Evolutionary conservation across 1,139 yeast species (phyloP).

Genomic region (Hansenula lynferdii): DNA sequence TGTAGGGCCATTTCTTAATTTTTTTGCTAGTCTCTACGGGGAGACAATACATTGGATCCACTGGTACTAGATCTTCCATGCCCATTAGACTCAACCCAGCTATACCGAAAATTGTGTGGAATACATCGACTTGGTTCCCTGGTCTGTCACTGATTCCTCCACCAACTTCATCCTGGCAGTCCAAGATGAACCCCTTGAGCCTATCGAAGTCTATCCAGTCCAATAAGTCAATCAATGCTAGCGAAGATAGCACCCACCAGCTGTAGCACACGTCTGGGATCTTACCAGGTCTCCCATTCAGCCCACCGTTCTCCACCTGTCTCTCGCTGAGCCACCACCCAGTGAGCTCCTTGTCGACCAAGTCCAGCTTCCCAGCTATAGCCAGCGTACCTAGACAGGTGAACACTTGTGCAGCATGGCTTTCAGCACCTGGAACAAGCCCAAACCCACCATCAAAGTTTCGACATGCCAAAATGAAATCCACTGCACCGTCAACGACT

Average conservation of each 20-base stretch:
- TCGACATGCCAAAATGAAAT: slow-evolving; percentile 62
- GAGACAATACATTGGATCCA: slow-evolving; percentile 88
- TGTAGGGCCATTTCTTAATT: slow-evolving; percentile 44
- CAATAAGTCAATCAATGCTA: slow-evolving; percentile 59
- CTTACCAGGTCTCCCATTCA: slow-evolving; percentile 95
- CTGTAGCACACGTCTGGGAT: slow-evolving; percentile 95
- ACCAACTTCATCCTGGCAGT: slow-evolving; percentile 67
- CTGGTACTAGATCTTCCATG: slow-evolving; percentile 45
- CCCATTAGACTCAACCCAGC: slow-evolving; percentile 81
- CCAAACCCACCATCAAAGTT: slow-evolving; percentile 98
- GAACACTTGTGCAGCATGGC: slow-evolving; percentile 91
- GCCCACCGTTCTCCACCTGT: slow-evolving; percentile 86
- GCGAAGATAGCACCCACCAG: slow-evolving; percentile 93
- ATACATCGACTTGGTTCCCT: slow-evolving; percentile 88
- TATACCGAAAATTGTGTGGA: slow-evolving; percentile 86
- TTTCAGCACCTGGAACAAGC: slow-evolving; percentile 88
- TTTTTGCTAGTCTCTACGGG: slow-evolving; percentile 48
- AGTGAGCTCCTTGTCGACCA: slow-evolving; percentile 45
- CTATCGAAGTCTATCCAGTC: slow-evolving; percentile 71
- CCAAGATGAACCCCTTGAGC: slow-evolving; percentile 60
- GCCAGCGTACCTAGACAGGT: slow-evolving; percentile 82
- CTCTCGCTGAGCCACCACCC: slow-evolving; percentile 90
- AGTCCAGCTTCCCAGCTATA: slow-evolving; percentile 54
- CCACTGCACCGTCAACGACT: slow-evolving; percentile 59
- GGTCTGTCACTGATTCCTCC: slow-evolving; percentile 96